Evolutionary conservation across 352 stramenopile genomes (phyloP).

Genomic region (Aphanomyces invadans): DNA sequence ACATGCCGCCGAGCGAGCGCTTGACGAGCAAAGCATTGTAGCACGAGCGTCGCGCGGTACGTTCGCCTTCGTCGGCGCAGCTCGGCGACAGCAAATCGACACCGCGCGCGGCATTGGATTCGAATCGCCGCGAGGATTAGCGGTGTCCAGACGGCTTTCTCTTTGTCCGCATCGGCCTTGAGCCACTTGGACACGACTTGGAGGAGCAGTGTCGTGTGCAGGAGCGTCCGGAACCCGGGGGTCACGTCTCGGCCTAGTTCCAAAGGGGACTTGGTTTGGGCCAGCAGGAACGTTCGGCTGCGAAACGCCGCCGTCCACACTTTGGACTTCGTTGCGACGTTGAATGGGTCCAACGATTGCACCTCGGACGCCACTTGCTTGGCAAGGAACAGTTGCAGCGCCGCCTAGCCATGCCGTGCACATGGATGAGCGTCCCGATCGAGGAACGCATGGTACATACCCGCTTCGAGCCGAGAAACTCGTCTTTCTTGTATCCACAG

Average conservation of each 20-base stretch:
- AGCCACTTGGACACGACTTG: constrained; percentile 43
- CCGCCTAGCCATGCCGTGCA: not conserved
- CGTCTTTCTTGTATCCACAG: constrained; percentile 37
- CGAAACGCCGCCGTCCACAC: constrained; percentile 20
- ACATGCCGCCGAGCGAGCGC: constrained; percentile 44
- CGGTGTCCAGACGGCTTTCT: constrained; percentile 27
- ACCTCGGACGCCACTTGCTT: not conserved
- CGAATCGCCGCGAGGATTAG: constrained; percentile 28
- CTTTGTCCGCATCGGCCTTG: constrained; percentile 39
- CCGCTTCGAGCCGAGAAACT: constrained; percentile 4
- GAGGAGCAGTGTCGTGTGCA: constrained; percentile 23
- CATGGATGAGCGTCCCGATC: not conserved
- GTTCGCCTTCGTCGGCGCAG: constrained; percentile 31
- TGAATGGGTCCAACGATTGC: constrained; percentile 5
- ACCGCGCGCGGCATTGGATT: constrained; percentile 46
- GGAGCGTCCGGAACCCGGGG: constrained; percentile 1
- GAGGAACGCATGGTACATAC: too few relatives aligned
- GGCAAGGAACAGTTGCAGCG: constrained; percentile 18
- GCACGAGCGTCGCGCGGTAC: constrained; percentile 34
- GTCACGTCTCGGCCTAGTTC: not conserved
- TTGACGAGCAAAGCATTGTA: constrained; percentile 66
- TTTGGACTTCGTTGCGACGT: not conserved
- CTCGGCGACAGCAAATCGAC: constrained; percentile 26
- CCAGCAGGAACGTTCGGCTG: constrained; percentile 10
- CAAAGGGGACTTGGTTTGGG: not conserved